These are phyloP conservation scores for Dactylellina drechsleri DNA, from an alignment of 2,329 filamentous ascomycete genomes.

Conservation along the genomic window DNA sequence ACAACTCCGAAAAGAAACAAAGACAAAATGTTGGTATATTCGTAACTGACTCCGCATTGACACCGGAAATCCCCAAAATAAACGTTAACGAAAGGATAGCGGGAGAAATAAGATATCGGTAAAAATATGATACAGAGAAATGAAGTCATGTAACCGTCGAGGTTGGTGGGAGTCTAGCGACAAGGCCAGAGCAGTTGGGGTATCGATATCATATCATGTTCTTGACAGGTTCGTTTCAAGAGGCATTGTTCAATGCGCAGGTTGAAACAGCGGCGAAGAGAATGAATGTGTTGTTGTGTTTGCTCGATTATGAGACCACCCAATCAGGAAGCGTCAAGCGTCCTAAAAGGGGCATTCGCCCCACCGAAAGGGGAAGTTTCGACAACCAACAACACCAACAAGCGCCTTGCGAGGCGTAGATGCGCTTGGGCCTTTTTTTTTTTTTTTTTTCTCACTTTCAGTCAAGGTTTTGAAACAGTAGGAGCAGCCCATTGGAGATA, in stretches of 20 bases:
- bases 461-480: slow-evolving; percentile 36
- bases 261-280: not conserved
- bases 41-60: slow-evolving; percentile 34
- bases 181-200: slow-evolving; percentile 47
- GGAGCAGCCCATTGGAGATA: slow-evolving; percentile 10
- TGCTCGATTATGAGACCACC: slow-evolving; percentile 21
- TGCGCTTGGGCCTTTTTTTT: too few species aligned
- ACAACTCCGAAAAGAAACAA: slow-evolving; percentile 36
- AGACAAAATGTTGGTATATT: slow-evolving; percentile 4
- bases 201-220: not conserved
- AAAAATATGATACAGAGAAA: slow-evolving; percentile 44
- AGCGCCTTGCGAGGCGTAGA: slow-evolving; percentile 34
- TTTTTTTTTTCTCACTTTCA: too few species aligned
- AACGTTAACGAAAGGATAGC: slow-evolving; percentile 8
- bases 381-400: slow-evolving; percentile 52
- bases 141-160: slow-evolving; percentile 27
- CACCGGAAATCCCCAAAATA: slow-evolving; percentile 18
- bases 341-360: slow-evolving; percentile 51
- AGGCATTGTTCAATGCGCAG: not conserved
- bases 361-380: slow-evolving; percentile 50
- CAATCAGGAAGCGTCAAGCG: slow-evolving; percentile 41
- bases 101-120: not conserved
- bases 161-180: slow-evolving; percentile 41
- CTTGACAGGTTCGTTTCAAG: not conserved
- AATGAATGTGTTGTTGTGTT: slow-evolving; percentile 32